Evolutionary conservation across 306 rosid species (phyloP).

Genomic region (Cucurbita argyrosperma): DNA sequence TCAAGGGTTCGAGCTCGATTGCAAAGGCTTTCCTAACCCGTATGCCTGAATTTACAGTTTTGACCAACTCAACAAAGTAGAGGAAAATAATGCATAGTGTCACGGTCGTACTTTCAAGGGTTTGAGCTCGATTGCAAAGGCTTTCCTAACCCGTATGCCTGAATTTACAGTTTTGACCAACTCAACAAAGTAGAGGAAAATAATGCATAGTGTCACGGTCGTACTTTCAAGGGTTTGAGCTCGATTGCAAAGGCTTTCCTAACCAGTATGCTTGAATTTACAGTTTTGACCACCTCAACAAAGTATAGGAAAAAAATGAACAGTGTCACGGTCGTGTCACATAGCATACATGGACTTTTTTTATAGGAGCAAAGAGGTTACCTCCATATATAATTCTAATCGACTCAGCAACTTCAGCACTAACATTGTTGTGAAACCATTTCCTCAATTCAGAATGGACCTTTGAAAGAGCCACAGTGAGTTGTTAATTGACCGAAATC

Average conservation of each 20-base stretch:
- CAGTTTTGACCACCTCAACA: not conserved
- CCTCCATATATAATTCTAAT: conserved; percentile 89
- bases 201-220: too few species aligned
- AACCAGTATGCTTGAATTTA: not conserved
- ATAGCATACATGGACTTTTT: not conserved
- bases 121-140: too few species aligned
- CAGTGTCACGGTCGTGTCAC: not conserved
- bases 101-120: too few species aligned
- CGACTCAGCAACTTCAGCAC: conserved; percentile 52
- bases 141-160: too few species aligned
- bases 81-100: not conserved
- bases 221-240: too few species aligned
- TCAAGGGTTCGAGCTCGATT: too few species aligned
- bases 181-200: too few species aligned
- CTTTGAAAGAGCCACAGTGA: conserved; percentile 15
- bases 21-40: too few species aligned
- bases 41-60: too few species aligned
- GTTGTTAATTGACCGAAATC: not conserved
- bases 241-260: not conserved
- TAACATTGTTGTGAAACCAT: conserved; percentile 49
- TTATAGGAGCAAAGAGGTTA: conserved; percentile 11
- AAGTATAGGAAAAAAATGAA: not conserved
- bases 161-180: too few species aligned
- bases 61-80: too few species aligned
- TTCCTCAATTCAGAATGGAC: conserved; percentile 81